phyloP scores from a whole-genome alignment of 495 filamentous ascomycete species.

The Penicillium paxilli region DNA sequence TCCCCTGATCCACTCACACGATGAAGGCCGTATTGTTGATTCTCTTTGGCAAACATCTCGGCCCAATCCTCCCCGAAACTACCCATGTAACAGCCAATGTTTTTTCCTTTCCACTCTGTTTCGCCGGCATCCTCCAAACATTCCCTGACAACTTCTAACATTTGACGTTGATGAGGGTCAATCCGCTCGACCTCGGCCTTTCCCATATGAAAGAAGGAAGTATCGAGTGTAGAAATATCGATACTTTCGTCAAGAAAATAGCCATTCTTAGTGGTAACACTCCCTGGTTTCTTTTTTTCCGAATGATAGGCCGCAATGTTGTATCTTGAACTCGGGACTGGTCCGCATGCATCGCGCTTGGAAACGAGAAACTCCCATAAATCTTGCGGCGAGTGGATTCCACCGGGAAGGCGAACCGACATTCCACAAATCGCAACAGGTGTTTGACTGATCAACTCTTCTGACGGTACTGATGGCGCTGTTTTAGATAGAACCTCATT shows the following conservation, averaged over 20 bases:
- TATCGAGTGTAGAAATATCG: conserved; percentile 16
- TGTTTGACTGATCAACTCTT: background rate
- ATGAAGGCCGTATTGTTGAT: conserved; percentile 19
- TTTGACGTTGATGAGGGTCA: conserved; percentile 57
- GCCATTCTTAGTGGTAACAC: conserved; percentile 28
- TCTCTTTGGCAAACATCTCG: conserved; percentile 29
- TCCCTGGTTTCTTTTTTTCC: conserved; percentile 16
- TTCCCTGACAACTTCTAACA: conserved; percentile 52
- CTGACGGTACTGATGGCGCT: background rate
- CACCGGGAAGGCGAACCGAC: conserved; percentile 48
- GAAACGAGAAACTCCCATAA: conserved; percentile 41
- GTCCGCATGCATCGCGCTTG: conserved; percentile 33
- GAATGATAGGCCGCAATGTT: conserved; percentile 23
- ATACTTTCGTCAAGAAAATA: conserved; percentile 51
- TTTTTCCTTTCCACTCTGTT: conserved; percentile 39
- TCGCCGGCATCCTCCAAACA: conserved; percentile 45
- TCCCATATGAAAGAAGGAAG: conserved; percentile 38
- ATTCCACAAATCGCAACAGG: conserved; percentile 52
- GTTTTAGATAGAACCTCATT: too few relatives aligned
- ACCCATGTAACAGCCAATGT: conserved; percentile 51
- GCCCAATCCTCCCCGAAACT: conserved; percentile 41
- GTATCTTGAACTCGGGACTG: conserved; percentile 27
- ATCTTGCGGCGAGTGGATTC: conserved; percentile 19
- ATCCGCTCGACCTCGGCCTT: conserved; percentile 46
- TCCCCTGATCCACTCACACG: conserved; percentile 24